A percentile compares a stretch with the other conserved stretches of the same genome.
These are phyloP conservation scores for Astrephomene gubernaculifera DNA, from an alignment of 139 green algal genomes.

Conservation along the genomic window DNA sequence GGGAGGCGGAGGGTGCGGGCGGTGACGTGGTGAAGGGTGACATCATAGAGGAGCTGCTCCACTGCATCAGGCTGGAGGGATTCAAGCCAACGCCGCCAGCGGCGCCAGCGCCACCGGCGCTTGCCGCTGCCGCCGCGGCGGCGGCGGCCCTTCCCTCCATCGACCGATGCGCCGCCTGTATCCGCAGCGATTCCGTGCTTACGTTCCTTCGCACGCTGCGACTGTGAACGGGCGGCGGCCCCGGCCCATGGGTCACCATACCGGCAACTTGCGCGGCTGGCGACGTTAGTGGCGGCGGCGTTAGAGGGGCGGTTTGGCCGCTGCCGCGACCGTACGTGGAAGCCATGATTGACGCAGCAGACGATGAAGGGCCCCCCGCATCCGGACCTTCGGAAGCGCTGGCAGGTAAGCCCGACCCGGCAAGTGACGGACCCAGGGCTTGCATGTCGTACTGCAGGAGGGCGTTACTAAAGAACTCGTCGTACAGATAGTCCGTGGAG, in stretches of 20 bases:
- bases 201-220: conserved; percentile 33
- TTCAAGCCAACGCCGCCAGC: too few relatives aligned
- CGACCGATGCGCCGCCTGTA: conserved; percentile 35
- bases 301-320: too few relatives aligned
- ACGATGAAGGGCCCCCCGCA: too few relatives aligned
- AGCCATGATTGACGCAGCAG: too few relatives aligned
- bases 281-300: not conserved
- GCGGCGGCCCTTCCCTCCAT: conserved; percentile 25
- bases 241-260: not conserved
- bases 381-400: too few relatives aligned
- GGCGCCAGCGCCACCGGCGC: not conserved
- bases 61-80: not conserved
- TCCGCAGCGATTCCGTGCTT: conserved; percentile 10
- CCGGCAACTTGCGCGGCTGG: not conserved
- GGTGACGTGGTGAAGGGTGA: not conserved
- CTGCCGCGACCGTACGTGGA: too few relatives aligned
- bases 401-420: too few relatives aligned
- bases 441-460: conserved; percentile 2
- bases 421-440: too few relatives aligned
- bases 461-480: conserved; percentile 32
- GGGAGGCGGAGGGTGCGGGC: too few relatives aligned
- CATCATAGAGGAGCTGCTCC: not conserved
- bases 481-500: conserved; percentile 25
- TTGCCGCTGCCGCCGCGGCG: not conserved
- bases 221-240: not conserved